Evolutionary conservation across 1,284 basidiomycete genomes (phyloP).

Genomic region (Gymnopus androsaceus): DNA sequence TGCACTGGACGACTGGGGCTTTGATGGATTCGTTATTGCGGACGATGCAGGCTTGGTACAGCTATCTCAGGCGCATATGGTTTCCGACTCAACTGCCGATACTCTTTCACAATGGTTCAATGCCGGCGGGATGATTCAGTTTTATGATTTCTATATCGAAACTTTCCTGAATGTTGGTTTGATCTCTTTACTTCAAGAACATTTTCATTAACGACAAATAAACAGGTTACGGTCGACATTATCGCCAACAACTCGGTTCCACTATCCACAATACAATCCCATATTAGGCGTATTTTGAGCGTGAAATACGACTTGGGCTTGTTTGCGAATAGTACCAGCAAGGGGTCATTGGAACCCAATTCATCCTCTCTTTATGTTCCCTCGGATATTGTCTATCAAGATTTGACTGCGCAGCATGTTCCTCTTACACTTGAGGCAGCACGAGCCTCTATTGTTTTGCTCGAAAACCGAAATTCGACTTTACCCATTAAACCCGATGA

Average conservation of each 20-base stretch:
- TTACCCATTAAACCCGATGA: constrained; percentile 23
- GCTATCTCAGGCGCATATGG: constrained; percentile 24
- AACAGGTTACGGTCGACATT: constrained; percentile 8
- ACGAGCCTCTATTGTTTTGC: constrained; percentile 27
- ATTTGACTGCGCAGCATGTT: constrained; percentile 22
- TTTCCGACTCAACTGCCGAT: constrained; percentile 24
- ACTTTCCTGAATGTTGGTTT: constrained; percentile 23
- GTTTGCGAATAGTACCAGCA: constrained; percentile 18
- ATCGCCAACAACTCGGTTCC: constrained; percentile 1
- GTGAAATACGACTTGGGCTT: constrained; percentile 32
- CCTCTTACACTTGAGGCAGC: constrained; percentile 29
- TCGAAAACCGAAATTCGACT: constrained; percentile 27
- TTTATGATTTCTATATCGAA: constrained; percentile 28
- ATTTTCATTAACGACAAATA: constrained; percentile 16
- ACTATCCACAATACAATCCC: constrained; percentile 19
- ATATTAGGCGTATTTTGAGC: constrained; percentile 24
- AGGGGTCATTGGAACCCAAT: constrained; percentile 1
- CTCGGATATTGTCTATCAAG: constrained; percentile 20
- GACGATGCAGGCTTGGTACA: constrained; percentile 27
- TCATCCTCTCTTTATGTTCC: constrained; percentile 26
- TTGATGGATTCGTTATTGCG: constrained; percentile 29
- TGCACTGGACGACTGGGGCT: constrained; percentile 28
- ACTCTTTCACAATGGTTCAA: constrained; percentile 33
- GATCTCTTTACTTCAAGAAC: not conserved
- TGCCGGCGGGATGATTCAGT: constrained; percentile 31